These are phyloP conservation scores for Zymoseptoria crescenta DNA, from an alignment of 2,329 filamentous ascomycete genomes.

Conservation along the genomic window DNA sequence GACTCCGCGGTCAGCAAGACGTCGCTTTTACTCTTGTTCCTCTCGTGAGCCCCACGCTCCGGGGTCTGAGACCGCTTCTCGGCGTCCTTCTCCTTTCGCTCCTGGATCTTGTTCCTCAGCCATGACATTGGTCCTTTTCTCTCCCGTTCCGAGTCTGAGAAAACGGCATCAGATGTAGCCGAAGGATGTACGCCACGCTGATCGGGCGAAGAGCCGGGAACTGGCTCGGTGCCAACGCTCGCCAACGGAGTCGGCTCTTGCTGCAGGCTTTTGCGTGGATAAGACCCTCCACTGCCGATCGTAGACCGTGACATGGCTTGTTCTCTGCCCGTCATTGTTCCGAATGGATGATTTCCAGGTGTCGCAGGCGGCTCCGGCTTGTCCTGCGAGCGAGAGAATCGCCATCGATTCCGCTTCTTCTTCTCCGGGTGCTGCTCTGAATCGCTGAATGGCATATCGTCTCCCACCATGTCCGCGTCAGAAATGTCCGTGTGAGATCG, in stretches of 20 bases:
- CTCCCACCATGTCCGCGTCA: constrained; percentile 67
- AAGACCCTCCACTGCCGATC: constrained; percentile 23
- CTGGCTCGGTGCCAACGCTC: constrained; percentile 14
- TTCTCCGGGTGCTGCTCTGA: constrained; percentile 38
- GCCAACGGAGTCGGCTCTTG: constrained; percentile 17
- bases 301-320: constrained; percentile 27
- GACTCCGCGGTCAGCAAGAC: constrained; percentile 3
- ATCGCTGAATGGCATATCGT: constrained; percentile 33
- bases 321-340: constrained; percentile 24
- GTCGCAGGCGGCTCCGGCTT: constrained; percentile 21
- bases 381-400: constrained; percentile 48
- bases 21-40: constrained; percentile 22
- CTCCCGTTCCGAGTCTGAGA: constrained; percentile 36
- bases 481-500: constrained; percentile 75
- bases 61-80: constrained; percentile 38
- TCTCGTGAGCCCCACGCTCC: constrained; percentile 26
- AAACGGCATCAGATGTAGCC: constrained; percentile 23
- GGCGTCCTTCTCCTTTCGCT: constrained; percentile 47
- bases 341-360: constrained; percentile 21
- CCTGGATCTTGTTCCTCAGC: constrained; percentile 57
- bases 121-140: constrained; percentile 57
- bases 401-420: constrained; percentile 65
- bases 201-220: constrained; percentile 7
- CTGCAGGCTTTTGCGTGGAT: constrained; percentile 26
- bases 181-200: constrained; percentile 13